phyloP scores from a whole-genome alignment of 202 grass and related monocot species.

The Schoenoplectus tabernaemontani region DNA sequence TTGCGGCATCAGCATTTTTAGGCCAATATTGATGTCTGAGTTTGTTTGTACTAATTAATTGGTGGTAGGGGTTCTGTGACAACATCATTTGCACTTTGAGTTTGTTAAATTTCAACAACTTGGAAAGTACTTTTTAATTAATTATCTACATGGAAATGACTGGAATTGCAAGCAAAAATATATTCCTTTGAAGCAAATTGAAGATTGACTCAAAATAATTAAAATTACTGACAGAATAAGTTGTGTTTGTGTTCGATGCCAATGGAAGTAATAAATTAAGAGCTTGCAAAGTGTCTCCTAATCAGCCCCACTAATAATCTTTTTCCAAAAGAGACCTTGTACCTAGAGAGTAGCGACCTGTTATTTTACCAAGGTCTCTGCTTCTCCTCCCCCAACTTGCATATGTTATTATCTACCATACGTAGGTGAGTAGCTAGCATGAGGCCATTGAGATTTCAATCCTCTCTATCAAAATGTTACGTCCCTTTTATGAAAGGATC shows the following conservation, averaged over 20 bases:
- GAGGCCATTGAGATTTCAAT: not conserved
- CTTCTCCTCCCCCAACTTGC: not conserved
- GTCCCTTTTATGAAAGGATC: not conserved
- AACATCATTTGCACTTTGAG: constrained; percentile 10
- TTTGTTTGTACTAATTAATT: not conserved
- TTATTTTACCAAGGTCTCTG: not conserved
- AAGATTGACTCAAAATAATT: not conserved
- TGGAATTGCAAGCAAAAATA: constrained; percentile 8
- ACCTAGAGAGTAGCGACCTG: not conserved
- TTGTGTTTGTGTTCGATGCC: not conserved
- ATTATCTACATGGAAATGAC: not conserved
- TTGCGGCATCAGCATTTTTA: not conserved
- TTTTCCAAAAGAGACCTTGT: constrained; percentile 14
- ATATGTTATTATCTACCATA: not conserved
- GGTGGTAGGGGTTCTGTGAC: not conserved
- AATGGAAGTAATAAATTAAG: not conserved
- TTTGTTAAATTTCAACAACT: not conserved
- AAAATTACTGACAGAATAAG: not conserved
- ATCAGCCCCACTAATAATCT: constrained; percentile 12
- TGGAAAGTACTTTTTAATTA: not conserved
- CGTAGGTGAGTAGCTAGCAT: not conserved
- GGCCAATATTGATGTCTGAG: not conserved
- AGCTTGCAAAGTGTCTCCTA: not conserved
- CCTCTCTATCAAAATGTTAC: not conserved
- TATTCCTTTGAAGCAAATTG: not conserved